Base-by-base conservation (phyloP, 768 basidiomycete genomes). In the Kwoniella dejecticola region DNA sequence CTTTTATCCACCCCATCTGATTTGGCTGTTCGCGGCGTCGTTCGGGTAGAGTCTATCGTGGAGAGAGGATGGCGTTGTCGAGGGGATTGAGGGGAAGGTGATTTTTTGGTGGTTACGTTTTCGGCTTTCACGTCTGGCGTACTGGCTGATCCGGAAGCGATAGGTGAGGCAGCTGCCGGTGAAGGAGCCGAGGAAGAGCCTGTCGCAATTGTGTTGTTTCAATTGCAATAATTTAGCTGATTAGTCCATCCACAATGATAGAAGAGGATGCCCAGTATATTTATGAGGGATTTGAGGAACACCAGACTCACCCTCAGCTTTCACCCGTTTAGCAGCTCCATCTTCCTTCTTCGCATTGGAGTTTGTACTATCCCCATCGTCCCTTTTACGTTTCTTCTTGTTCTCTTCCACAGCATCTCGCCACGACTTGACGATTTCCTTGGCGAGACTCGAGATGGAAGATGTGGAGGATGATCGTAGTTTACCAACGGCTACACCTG, bases 1-100 rank as follows among this genome's bases (percentile, higher is more conserved):
- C 57, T 48, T 2, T 60, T 50, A 3, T 67, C 83, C 61, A 90
- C 81, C 8, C 86, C 86, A 69, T 98, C 95, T n/a, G 71, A 77
- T 76, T 88, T 90, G 24, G 86, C 80, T 0, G 83, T 86, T 45
- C 91, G 85, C 2, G 73, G 77, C 7, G 55, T 69, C 23, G 55
- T 69, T 7, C 63, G 64, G 8, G 53, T 30, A 13, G 57, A 50
- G 27, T 69, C 70, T 49, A 75, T 77, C 2, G 74, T 74, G 0
- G 72, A 70, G 12, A 74, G 59, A 31, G 69, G 58, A 56, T 67
- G 40, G 38, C 60, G 45, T 57, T 46, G 55, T 27, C 46, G 38
- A 12, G 62, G 52, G 12, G 60, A 63, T 12, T 46, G 36, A 4
- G 59, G 38, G n/a, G 57, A 47, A n/a, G 55, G 36, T 53, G 63